Evolutionary conservation across 108 stramenopile genomes (phyloP), one percentile per base, ranked within the genome.

Genomic region (Discostella stelligeroides): DNA sequence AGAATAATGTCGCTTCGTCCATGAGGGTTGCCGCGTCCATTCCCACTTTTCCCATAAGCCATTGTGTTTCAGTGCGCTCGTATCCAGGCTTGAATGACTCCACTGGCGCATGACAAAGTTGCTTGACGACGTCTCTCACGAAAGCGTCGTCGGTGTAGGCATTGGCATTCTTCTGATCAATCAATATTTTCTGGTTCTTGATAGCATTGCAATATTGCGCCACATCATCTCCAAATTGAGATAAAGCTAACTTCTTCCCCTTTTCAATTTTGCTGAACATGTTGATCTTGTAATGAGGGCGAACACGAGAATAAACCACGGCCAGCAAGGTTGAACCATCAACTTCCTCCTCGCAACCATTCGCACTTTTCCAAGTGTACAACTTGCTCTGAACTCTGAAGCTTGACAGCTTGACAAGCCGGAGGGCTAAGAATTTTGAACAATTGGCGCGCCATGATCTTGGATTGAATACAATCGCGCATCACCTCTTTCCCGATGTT

Each of bases 111-210:
- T 1, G 3, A 8, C 20, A 15, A 47, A 53, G 23, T 24, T 53
- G 51, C 6, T 24, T 18, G 23, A 53, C 20, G 24, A 53, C 2
- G 51, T 53, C 51, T 1, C 23, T 18, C 11, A 24, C 2, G 51
- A 53, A 53, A 21, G 51, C 51, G 4, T 53, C 51, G 3, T 53
- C 51, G 23, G 51, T 53, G 51, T 53, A 53, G 11, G 51, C 51
- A 1, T 18, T 53, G 4, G 51, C 3, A 21, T 53, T 23, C 51
- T 53, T 53, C 51, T 53, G 21, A 8, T 53, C 51, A 24, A 53
- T 53, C 8, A 24, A 11, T 1, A 53, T 18, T 8, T 53, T 53
- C 5, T 4, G 12, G 11, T 2, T 24, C 23, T 53, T 21, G 4
- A 53, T 24, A 1, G 51, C 51, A 8, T 53, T 23, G 24, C 18